Percentiles rank a stretch among this genome's conserved stretches.
phyloP scores from a whole-genome alignment of 2,329 filamentous ascomycete species.

The Botrytis pseudocinerea region DNA sequence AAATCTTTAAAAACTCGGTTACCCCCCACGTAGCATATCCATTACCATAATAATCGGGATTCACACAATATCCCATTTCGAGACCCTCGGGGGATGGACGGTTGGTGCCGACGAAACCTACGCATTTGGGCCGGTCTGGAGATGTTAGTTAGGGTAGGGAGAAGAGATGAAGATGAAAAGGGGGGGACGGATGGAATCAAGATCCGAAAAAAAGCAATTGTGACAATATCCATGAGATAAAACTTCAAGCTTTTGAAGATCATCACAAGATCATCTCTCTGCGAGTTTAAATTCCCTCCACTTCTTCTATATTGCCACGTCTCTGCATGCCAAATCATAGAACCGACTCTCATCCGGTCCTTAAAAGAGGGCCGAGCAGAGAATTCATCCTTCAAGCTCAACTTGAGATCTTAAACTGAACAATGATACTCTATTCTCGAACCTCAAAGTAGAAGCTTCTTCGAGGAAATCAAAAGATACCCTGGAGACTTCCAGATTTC shows the following conservation, averaged over 20 bases:
- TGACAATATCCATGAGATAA: not conserved
- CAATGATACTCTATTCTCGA: not conserved
- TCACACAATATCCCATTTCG: slow-evolving; percentile 26
- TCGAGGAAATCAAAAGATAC: not conserved
- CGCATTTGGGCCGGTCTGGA: not conserved
- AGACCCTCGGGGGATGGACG: not conserved
- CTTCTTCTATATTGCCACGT: not conserved
- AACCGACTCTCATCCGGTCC: not conserved
- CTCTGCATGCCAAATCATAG: not conserved
- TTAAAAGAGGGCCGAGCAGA: not conserved
- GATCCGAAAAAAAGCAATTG: not conserved
- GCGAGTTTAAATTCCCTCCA: not conserved
- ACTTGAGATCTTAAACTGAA: not conserved
- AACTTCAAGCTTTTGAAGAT: not conserved
- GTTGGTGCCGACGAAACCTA: not conserved
- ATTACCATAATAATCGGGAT: slow-evolving; percentile 33
- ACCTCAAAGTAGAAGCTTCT: not conserved
- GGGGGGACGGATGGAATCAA: too few species aligned
- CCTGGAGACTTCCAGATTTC: not conserved
- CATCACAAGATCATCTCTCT: not conserved
- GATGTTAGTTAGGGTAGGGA: not conserved
- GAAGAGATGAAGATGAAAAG: not conserved
- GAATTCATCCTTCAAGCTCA: not conserved
- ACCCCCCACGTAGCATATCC: slow-evolving; percentile 33
- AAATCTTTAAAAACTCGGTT: slow-evolving; percentile 28